Conservation (phyloP, 495 filamentous ascomycete species). For the Aspergillus mulundensis region DNA sequence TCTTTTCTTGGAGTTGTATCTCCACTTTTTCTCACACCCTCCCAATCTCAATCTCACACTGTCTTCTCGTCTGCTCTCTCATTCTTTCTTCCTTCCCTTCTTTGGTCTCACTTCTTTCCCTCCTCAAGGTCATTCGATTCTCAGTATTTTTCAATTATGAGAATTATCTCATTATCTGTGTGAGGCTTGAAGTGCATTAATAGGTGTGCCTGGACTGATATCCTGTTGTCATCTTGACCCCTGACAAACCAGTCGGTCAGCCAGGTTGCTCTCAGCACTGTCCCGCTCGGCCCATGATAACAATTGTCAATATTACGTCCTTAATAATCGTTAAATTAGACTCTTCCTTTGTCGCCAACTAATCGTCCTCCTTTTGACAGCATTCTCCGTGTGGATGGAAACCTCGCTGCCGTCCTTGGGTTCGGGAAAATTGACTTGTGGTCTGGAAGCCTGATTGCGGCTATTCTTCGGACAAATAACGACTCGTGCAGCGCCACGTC, state of each 20-base stretch:
- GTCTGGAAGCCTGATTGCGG: constrained; percentile 1
- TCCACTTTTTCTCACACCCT: constrained; percentile 5
- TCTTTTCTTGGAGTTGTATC: constrained; percentile 1
- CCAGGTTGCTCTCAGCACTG: neutral
- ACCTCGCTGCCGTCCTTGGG: neutral
- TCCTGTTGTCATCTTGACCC: constrained; percentile 5
- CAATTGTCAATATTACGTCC: too few species aligned
- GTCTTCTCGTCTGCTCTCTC: neutral
- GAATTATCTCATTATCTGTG: neutral
- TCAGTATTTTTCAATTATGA: constrained; percentile 8
- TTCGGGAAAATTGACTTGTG: neutral
- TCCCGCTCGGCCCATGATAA: neutral
- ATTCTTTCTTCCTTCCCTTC: constrained; percentile 34
- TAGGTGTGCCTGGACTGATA: neutral
- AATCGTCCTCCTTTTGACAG: neutral
- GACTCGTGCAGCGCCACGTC: neutral
- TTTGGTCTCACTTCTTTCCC: constrained; percentile 47
- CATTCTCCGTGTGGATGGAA: neutral
- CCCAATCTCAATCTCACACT: constrained; percentile 1
- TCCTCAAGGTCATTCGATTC: constrained; percentile 34
- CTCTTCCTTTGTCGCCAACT: neutral
- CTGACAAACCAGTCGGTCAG: constrained; percentile 13
- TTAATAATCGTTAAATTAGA: neutral
- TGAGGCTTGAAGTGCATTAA: constrained; percentile 10
- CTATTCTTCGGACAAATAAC: constrained; percentile 10